A percentile compares a stretch with the other conserved stretches of the same genome.
phyloP scores from a whole-genome alignment of 106 monocot genomes.

The Alisma plantagoaquatica region DNA sequence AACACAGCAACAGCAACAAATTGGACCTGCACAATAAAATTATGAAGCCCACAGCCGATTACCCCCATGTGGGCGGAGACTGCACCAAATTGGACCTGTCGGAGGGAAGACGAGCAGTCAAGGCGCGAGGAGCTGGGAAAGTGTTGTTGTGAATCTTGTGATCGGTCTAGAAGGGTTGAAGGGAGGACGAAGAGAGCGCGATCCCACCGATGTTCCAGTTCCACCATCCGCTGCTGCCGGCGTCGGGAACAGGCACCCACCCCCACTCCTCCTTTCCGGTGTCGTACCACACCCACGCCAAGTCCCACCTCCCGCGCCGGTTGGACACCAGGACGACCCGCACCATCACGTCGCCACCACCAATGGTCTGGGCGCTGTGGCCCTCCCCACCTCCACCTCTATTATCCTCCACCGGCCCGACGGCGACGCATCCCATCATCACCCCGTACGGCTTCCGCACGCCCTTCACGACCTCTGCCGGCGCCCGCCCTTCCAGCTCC shows the following conservation, averaged over 20 bases:
- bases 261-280: slow-evolving; percentile 16
- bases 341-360: slow-evolving; percentile 42
- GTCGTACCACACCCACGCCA: slow-evolving; percentile 36
- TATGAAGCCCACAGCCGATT: too few species aligned
- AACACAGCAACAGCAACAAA: too few species aligned
- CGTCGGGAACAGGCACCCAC: slow-evolving; percentile 55
- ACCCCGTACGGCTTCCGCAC: slow-evolving; percentile 35
- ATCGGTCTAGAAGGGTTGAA: too few species aligned
- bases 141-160: too few species aligned
- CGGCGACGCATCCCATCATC: too few species aligned
- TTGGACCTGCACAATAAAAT: too few species aligned
- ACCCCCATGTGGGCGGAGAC: too few species aligned
- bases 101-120: too few species aligned
- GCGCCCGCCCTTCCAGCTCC: slow-evolving; percentile 34
- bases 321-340: slow-evolving; percentile 47
- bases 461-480: slow-evolving; percentile 23
- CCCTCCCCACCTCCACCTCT: slow-evolving; percentile 24
- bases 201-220: slow-evolving; percentile 65
- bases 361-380: slow-evolving; percentile 58
- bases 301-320: slow-evolving; percentile 35
- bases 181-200: slow-evolving; percentile 38
- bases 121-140: too few species aligned
- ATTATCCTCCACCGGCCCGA: slow-evolving; percentile 24
- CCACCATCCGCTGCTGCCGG: slow-evolving; percentile 36
- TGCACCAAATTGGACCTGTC: too few species aligned